Base-by-base conservation (phyloP, 108 stramenopile genomes). In the Nitzschia sp. region DNA sequence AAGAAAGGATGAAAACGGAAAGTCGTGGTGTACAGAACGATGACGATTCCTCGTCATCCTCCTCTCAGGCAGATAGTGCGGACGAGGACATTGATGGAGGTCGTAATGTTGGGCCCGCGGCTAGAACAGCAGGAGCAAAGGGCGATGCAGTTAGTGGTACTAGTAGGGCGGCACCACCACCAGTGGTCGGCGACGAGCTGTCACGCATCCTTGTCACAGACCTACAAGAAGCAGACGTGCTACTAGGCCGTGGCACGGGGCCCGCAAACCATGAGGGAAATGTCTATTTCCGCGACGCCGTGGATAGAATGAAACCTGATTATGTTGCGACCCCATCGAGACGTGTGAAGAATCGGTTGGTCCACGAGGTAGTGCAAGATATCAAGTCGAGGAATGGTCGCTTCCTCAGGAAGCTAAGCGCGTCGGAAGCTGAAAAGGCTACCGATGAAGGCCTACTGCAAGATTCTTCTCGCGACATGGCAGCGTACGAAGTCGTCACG, bases 341-440 rank as follows among this genome's bases (percentile, higher is more conserved):
- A 18, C 74, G 68, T 28, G 62, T 53, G 36, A 85, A 85, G 66
- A 74, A 71, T 3, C 64, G 62, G 1, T 70, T 85, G 30, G 77
- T 81, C 28, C 34, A 19, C 11, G 66, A 72, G 9, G 59, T 82
- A 21, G 75, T 85, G 5, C 38, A 58, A 2, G 23, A 25, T 29
- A 74, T 85, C 3, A 62, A 74, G 15, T 18, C 46, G 1, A 65
- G 63, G 63, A 68, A 76, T 29, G 84, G 85, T n/a, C 63, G 82
- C 31, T 85, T 85, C 47, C 72, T 85, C 59, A 72, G 71, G 33
- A 78, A 75, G 54, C 54, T 82, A 3, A 31, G 38, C 1, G 38
- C 69, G 38, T 68, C 55, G 5, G 53, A 82, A 66, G 66, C 55
- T 36, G n/a, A 29, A 1, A 15, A 59, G 1, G 33, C 11, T 13